These are phyloP conservation scores for Blastobotrys buckinghamii DNA, from an alignment of 1,139 yeast genomes.

Conservation along the genomic window DNA sequence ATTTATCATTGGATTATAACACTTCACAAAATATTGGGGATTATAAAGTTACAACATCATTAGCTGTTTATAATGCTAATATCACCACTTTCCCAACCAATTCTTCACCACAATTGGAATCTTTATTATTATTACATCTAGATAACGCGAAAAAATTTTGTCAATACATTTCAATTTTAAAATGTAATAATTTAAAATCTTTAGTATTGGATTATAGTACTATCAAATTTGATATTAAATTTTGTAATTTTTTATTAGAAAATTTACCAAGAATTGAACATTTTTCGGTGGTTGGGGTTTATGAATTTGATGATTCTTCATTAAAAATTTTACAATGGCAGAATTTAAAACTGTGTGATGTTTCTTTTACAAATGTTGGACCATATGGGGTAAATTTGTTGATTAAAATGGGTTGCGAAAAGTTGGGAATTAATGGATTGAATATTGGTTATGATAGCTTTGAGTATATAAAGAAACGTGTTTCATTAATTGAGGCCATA, in stretches of 20 bases:
- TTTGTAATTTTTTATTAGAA: not conserved
- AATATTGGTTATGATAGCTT: not conserved
- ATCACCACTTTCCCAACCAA: not conserved
- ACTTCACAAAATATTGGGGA: not conserved
- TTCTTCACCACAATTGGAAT: not conserved
- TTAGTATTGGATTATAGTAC: not conserved
- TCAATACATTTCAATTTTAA: not conserved
- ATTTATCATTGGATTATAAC: not conserved
- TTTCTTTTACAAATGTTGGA: not conserved
- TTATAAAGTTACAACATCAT: not conserved
- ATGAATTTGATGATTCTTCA: not conserved
- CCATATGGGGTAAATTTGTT: not conserved
- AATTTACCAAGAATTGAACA: not conserved
- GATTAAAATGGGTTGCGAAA: not conserved
- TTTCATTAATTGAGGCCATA: not conserved
- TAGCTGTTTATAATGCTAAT: not conserved
- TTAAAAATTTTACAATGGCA: not conserved
- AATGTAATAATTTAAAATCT: not conserved
- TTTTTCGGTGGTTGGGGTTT: not conserved
- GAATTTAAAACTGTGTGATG: not conserved
- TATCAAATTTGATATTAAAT: not conserved
- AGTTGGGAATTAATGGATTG: not conserved
- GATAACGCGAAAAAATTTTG: not conserved
- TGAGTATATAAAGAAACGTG: not conserved
- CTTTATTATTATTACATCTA: not conserved